Evolutionary conservation across 2,329 filamentous ascomycete genomes (phyloP).

Genomic region (Dendryphion nanum): DNA sequence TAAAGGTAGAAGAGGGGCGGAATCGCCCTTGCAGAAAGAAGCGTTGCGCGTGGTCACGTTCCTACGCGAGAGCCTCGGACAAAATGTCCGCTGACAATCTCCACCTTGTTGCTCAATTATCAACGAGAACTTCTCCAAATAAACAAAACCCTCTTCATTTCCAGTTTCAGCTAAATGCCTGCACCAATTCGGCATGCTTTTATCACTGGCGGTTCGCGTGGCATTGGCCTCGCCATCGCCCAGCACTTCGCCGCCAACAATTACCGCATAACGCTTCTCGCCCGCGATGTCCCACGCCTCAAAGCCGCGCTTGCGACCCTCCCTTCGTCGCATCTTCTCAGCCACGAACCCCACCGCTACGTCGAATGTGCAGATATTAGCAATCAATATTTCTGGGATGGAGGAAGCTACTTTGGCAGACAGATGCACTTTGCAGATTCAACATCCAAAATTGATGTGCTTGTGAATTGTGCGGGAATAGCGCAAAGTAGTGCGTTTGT

Average conservation of each 20-base stretch:
- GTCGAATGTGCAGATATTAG: slow-evolving; percentile 18
- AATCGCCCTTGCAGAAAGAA: not conserved
- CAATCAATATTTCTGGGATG: slow-evolving; percentile 22
- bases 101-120: not conserved
- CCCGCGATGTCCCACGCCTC: slow-evolving; percentile 24
- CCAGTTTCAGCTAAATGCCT: not conserved
- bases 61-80: slow-evolving; percentile 18
- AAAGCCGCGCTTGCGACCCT: slow-evolving; percentile 21
- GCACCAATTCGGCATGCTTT: slow-evolving; percentile 28
- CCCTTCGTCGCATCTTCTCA: slow-evolving; percentile 6
- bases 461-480: slow-evolving; percentile 80
- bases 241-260: slow-evolving; percentile 27
- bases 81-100: not conserved
- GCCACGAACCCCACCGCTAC: slow-evolving; percentile 1
- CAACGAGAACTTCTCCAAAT: not conserved
- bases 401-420: not conserved
- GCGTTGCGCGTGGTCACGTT: slow-evolving; percentile 24
- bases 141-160: not conserved
- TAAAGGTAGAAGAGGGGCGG: slow-evolving; percentile 6
- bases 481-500: slow-evolving; percentile 65
- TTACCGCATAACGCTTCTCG: slow-evolving; percentile 32
- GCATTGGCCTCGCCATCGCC: slow-evolving; percentile 40
- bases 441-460: slow-evolving; percentile 40
- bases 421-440: not conserved
- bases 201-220: slow-evolving; percentile 39